These are phyloP conservation scores for Cordyceps pruinosa DNA, from an alignment of 2,329 filamentous ascomycete species.

Conservation along the genomic window DNA sequence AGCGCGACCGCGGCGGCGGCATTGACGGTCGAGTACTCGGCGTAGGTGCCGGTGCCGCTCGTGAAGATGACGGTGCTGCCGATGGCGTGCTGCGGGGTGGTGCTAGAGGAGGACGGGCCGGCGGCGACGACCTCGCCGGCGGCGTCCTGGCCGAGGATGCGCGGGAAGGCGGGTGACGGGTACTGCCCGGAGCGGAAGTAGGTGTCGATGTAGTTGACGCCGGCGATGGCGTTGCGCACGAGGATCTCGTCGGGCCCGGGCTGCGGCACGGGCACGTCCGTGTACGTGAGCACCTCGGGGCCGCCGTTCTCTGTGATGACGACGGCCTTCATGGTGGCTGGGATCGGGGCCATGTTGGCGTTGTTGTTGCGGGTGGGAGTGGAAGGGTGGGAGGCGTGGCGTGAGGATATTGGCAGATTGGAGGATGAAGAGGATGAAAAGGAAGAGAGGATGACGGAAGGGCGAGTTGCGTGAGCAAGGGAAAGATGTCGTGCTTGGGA, in stretches of 20 bases:
- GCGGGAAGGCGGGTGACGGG: slow-evolving; percentile 56
- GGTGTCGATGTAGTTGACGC: slow-evolving; percentile 85
- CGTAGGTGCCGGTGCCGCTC: slow-evolving; percentile 40
- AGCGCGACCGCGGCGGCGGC: slow-evolving; percentile 53
- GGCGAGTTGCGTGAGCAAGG: not conserved
- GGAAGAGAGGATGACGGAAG: not conserved
- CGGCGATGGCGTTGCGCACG: slow-evolving; percentile 72
- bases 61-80: slow-evolving; percentile 71
- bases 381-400: not conserved
- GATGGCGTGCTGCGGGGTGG: slow-evolving; percentile 47
- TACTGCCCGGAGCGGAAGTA: slow-evolving; percentile 88
- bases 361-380: not conserved
- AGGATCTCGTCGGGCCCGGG: slow-evolving; percentile 61
- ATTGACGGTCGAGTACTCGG: slow-evolving; percentile 48
- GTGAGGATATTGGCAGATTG: not conserved
- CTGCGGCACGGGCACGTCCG: slow-evolving; percentile 60
- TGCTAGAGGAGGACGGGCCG: slow-evolving; percentile 42
- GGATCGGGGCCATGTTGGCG: slow-evolving; percentile 58
- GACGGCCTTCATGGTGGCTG: slow-evolving; percentile 63
- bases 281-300: slow-evolving; percentile 64
- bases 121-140: slow-evolving; percentile 62
- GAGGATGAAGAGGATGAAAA: not conserved
- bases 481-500: not conserved
- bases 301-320: slow-evolving; percentile 60
- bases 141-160: slow-evolving; percentile 73